Evolutionary conservation across 129 eudicot species (phyloP).

Genomic region (Centaurea solstitialis): DNA sequence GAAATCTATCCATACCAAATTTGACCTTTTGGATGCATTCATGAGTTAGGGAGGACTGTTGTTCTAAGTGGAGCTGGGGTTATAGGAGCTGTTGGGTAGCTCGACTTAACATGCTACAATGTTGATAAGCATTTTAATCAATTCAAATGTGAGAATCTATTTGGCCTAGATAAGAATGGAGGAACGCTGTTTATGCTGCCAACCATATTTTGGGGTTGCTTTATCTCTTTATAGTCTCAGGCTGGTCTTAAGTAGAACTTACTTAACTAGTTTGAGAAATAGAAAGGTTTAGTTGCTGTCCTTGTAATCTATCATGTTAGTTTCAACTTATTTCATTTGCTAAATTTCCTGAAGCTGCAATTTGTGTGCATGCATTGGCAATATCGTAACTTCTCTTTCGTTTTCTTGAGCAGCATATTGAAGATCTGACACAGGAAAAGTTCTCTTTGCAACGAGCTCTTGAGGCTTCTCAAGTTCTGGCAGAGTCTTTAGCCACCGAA

Average conservation of each 20-base stretch:
- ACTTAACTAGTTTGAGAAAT: background rate
- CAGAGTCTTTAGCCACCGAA: slow-evolving; percentile 93
- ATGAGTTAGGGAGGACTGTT: background rate
- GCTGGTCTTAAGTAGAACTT: background rate
- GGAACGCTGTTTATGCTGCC: background rate
- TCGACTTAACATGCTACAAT: background rate
- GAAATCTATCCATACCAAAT: background rate
- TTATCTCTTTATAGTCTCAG: background rate
- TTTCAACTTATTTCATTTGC: slow-evolving; percentile 18
- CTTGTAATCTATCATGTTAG: background rate
- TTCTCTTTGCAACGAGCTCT: slow-evolving; percentile 97
- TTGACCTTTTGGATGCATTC: background rate
- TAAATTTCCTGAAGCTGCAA: background rate
- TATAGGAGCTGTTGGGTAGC: background rate
- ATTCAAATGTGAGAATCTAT: background rate
- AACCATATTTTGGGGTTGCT: background rate
- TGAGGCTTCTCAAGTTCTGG: slow-evolving; percentile 86
- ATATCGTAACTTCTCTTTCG: background rate
- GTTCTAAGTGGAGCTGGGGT: background rate
- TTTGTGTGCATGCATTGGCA: slow-evolving; percentile 15
- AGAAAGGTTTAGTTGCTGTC: background rate
- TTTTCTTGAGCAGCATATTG: slow-evolving; percentile 77
- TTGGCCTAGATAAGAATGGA: background rate
- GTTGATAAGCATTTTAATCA: background rate
- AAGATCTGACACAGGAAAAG: slow-evolving; percentile 96